phyloP scores from a whole-genome alignment of 495 filamentous ascomycete species.

The Talaromyces adpressus region DNA sequence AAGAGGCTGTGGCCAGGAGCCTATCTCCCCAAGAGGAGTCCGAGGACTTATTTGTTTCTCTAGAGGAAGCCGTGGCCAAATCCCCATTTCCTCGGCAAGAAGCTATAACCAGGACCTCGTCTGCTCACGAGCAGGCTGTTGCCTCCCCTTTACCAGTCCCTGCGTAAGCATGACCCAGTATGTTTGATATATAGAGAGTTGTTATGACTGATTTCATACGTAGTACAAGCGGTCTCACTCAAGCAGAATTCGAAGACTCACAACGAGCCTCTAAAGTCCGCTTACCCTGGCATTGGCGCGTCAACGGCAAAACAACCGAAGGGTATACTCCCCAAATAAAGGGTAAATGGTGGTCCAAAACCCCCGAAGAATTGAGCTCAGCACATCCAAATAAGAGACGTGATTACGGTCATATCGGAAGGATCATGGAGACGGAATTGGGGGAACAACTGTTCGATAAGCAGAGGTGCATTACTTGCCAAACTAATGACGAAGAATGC shows the following conservation, averaged over 20 bases:
- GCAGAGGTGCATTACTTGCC: not conserved
- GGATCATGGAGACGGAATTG: not conserved
- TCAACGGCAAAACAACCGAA: not conserved
- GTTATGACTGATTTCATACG: no score
- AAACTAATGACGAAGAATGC: not conserved
- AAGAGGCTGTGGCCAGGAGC: not conserved
- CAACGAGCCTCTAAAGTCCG: not conserved
- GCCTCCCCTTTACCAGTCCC: not conserved
- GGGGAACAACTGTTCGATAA: not conserved
- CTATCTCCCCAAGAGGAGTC: not conserved
- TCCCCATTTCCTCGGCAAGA: not conserved
- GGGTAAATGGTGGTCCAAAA: not conserved
- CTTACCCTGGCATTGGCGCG: not conserved
- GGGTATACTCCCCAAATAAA: not conserved
- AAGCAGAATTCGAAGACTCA: not conserved
- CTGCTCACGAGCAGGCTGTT: not conserved
- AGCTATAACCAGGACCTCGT: no score
- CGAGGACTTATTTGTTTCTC: not conserved
- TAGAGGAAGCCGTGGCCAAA: not conserved
- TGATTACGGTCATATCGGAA: not conserved
- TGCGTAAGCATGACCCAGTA: no score
- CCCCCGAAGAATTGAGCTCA: not conserved
- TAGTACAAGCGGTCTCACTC: not conserved
- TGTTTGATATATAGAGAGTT: no score
- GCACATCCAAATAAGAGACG: not conserved